Conservation (phyloP, 345 rosid species). For the Excoecaria agallocha region DNA sequence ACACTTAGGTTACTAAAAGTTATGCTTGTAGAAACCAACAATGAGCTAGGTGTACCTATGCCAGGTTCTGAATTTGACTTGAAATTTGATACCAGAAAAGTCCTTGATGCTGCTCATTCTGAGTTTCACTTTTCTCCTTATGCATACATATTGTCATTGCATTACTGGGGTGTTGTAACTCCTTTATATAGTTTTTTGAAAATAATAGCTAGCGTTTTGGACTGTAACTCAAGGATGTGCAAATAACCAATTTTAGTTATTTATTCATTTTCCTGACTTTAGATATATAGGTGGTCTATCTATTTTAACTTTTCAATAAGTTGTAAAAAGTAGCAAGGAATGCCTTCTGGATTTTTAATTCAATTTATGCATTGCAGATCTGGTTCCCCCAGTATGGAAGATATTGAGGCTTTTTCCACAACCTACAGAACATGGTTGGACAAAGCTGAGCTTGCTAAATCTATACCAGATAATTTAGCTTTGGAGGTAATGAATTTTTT, state of each 20-base stretch:
- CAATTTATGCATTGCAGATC: conserved; percentile 34
- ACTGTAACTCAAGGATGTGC: neutral
- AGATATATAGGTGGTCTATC: neutral
- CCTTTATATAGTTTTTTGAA: neutral
- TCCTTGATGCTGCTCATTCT: neutral
- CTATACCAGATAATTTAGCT: conserved; percentile 55
- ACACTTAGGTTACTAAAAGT: neutral
- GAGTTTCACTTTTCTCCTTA: conserved; percentile 1
- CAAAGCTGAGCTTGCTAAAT: conserved; percentile 66
- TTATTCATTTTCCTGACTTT: neutral
- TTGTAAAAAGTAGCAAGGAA: neutral
- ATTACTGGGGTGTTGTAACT: neutral
- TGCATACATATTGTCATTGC: neutral
- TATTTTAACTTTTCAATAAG: neutral
- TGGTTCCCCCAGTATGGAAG: conserved; percentile 79
- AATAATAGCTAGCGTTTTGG: neutral
- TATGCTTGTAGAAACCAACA: neutral
- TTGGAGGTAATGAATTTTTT: conserved; percentile 55
- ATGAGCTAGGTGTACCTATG: neutral
- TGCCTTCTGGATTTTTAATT: conserved; percentile 19
- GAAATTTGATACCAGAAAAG: neutral
- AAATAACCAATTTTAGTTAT: neutral
- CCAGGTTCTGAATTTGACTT: neutral
- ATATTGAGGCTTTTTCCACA: conserved; percentile 66
- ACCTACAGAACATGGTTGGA: conserved; percentile 57